Evolutionary conservation across 2,329 filamentous ascomycete genomes (phyloP).

Genomic region (Penicillium digitatum): DNA sequence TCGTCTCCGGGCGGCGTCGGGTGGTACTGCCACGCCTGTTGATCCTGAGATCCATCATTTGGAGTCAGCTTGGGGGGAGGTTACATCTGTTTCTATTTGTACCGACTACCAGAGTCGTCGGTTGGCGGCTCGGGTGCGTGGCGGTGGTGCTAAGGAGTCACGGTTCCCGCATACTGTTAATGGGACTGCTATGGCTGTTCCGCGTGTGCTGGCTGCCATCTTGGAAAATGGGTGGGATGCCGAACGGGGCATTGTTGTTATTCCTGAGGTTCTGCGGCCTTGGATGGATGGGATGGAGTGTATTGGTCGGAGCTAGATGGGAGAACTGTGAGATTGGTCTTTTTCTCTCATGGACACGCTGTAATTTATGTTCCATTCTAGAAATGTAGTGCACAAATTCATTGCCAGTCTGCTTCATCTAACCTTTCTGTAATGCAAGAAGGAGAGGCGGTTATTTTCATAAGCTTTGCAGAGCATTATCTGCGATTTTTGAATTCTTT

Average conservation of each 20-base stretch:
- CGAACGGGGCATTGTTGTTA: constrained; percentile 58
- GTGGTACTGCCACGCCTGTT: neutral
- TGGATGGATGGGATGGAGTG: constrained; percentile 77
- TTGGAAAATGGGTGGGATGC: constrained; percentile 90
- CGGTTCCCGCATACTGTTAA: constrained; percentile 87
- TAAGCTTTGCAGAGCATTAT: neutral
- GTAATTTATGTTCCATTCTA: constrained; percentile 8
- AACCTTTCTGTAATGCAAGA: neutral
- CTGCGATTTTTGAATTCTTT: neutral
- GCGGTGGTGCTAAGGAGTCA: constrained; percentile 46
- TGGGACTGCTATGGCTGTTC: constrained; percentile 88
- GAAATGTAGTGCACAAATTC: neutral
- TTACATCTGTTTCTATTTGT: constrained; percentile 85
- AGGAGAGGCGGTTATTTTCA: neutral
- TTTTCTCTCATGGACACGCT: neutral
- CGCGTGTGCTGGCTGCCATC: constrained; percentile 80
- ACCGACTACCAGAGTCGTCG: constrained; percentile 90
- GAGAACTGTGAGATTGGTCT: neutral
- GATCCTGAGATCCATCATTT: constrained; percentile 16
- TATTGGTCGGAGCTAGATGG: constrained; percentile 47
- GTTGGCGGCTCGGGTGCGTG: constrained; percentile 68
- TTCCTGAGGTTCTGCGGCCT: constrained; percentile 73
- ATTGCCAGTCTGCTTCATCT: neutral
- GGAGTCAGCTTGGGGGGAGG: constrained; percentile 81
- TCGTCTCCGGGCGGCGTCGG: constrained; percentile 44